phyloP scores from a whole-genome alignment of 192 early-diverging fungal species.

The Rhizophagus prolifer region DNA sequence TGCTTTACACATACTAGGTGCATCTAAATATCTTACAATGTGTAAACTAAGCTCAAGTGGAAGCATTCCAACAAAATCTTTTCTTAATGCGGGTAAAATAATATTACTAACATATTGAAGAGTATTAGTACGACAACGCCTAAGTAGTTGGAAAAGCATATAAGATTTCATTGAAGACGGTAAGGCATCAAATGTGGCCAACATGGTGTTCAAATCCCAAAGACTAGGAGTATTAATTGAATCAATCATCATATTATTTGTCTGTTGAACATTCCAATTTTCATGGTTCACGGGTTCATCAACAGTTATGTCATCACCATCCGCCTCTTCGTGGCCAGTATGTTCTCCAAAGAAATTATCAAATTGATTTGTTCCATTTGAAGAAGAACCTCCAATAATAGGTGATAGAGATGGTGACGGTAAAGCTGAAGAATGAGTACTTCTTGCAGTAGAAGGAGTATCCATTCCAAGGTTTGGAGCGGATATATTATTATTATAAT shows the following conservation, averaged over 20 bases:
- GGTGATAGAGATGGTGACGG: slow-evolving; percentile 54
- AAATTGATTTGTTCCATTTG: slow-evolving; percentile 25
- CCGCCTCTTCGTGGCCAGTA: slow-evolving; percentile 19
- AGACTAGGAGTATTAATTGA: slow-evolving; percentile 38
- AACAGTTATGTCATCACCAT: slow-evolving; percentile 29
- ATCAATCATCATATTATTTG: slow-evolving; percentile 26
- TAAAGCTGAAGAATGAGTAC: slow-evolving; percentile 42
- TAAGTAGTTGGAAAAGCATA: slow-evolving; percentile 84
- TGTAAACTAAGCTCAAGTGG: slow-evolving; percentile 72
- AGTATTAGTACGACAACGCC: slow-evolving; percentile 73
- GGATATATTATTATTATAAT: slow-evolving; percentile 20
- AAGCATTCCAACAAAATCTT: slow-evolving; percentile 82
- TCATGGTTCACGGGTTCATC: slow-evolving; percentile 27
- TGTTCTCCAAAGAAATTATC: slow-evolving; percentile 27
- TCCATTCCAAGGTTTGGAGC: slow-evolving; percentile 30
- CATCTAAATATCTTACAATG: slow-evolving; percentile 83
- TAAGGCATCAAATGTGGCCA: slow-evolving; percentile 79
- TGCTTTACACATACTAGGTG: slow-evolving; percentile 72
- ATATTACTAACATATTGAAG: slow-evolving; percentile 90
- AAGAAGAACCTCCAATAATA: slow-evolving; percentile 30
- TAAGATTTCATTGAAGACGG: slow-evolving; percentile 80
- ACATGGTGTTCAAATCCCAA: slow-evolving; percentile 49
- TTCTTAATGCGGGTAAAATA: slow-evolving; percentile 86
- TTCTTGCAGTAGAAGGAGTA: slow-evolving; percentile 30
- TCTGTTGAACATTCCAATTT: slow-evolving; percentile 34